phyloP scores from a whole-genome alignment of 2,329 filamentous ascomycete genomes.

The Ceratocystis harringtonii region DNA sequence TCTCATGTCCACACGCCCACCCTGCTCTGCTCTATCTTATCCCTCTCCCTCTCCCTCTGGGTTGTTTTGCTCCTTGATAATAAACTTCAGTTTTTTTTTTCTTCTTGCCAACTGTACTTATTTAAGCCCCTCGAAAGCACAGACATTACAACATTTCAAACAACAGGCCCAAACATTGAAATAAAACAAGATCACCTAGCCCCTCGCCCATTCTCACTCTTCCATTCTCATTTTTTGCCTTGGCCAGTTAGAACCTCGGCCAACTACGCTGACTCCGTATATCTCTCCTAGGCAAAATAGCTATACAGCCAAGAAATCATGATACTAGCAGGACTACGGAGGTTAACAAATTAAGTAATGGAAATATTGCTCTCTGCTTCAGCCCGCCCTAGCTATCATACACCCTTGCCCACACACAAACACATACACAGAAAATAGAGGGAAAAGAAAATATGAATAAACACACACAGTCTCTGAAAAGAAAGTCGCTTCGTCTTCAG shows the following conservation, averaged over 20 bases:
- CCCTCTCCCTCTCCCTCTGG: too few relatives aligned
- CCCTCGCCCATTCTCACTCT: neutral
- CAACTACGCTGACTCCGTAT: neutral
- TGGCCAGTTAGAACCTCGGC: neutral
- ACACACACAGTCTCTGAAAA: neutral
- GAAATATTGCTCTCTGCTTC: neutral
- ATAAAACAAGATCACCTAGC: neutral
- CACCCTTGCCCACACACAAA: neutral
- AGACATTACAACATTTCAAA: neutral
- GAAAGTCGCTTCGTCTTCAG: neutral
- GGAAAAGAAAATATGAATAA: neutral
- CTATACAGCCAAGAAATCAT: slow-evolving; percentile 1
- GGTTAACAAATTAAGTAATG: neutral
- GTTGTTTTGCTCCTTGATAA: too few relatives aligned
- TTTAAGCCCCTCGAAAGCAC: neutral
- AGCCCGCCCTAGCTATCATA: neutral
- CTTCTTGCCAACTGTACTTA: neutral
- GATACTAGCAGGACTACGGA: slow-evolving; percentile 2
- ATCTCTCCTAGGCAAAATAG: neutral
- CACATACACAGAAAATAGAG: neutral
- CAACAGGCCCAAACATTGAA: neutral
- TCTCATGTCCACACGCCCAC: too few relatives aligned
- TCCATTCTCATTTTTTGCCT: neutral
- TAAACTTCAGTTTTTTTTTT: neutral
- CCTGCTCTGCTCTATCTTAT: too few relatives aligned